These are phyloP conservation scores for Candida oleophila DNA, from an alignment of 805 yeast genomes.

Conservation along the genomic window DNA sequence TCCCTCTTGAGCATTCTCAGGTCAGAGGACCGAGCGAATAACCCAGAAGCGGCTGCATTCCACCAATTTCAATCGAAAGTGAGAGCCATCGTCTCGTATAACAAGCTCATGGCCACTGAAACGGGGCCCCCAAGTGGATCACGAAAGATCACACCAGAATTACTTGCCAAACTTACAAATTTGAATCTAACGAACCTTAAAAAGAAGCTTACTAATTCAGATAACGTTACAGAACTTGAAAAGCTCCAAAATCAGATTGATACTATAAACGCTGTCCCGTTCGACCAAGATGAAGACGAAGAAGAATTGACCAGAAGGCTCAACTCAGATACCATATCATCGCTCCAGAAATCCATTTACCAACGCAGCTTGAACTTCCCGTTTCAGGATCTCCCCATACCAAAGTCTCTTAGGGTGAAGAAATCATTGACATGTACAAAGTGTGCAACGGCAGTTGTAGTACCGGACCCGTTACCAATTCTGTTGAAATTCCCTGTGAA, in stretches of 20 bases:
- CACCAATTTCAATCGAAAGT: not conserved
- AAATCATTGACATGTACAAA: constrained; percentile 23
- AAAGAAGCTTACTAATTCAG: not conserved
- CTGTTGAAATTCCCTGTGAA: constrained; percentile 29
- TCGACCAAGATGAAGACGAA: constrained; percentile 1
- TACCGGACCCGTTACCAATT: constrained; percentile 25
- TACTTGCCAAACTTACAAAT: not conserved
- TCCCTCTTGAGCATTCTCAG: constrained; percentile 27
- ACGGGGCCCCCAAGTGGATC: not conserved
- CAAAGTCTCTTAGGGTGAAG: constrained; percentile 24
- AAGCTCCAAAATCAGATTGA: not conserved
- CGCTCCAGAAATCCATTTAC: constrained; percentile 2
- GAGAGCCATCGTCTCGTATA: not conserved
- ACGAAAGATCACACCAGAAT: constrained; percentile 1
- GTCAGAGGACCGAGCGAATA: constrained; percentile 12
- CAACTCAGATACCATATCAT: constrained; percentile 9
- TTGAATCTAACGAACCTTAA: constrained; percentile 3
- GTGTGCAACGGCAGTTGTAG: constrained; percentile 26
- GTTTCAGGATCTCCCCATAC: constrained; percentile 18
- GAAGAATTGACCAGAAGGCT: constrained; percentile 3
- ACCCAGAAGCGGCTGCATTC: constrained; percentile 5
- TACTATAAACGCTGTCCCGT: not conserved
- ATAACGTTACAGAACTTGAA: not conserved
- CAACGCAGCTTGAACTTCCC: constrained; percentile 3
- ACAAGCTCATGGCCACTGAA: not conserved